Evolutionary conservation across 225 moss, liverwort and hornwort species (phyloP).

Genomic region (Polytrichum commune): DNA sequence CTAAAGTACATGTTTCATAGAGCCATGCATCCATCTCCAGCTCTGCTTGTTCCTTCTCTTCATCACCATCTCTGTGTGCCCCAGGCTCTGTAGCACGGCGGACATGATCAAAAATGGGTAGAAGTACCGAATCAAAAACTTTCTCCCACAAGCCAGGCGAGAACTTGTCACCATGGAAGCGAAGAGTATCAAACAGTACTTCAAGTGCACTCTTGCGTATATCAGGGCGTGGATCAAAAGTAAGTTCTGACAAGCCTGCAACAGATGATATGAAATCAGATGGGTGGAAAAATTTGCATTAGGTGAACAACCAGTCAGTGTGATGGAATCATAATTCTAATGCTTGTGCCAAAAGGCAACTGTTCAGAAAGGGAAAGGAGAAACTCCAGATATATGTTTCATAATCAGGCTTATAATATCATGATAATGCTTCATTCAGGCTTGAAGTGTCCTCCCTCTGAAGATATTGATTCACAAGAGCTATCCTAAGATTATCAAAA

Average conservation of each 20-base stretch:
- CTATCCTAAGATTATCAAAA: too few species aligned
- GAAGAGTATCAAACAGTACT: slow-evolving; percentile 97
- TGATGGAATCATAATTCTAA: too few species aligned
- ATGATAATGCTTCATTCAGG: too few species aligned
- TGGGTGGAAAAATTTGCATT: background rate
- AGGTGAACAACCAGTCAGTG: background rate
- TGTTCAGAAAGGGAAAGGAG: too few species aligned
- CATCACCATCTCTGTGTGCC: slow-evolving; percentile 54
- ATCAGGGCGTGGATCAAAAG: slow-evolving; percentile 98
- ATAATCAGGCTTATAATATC: too few species aligned
- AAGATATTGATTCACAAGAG: too few species aligned
- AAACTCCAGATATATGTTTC: too few species aligned
- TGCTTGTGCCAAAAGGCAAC: too few species aligned
- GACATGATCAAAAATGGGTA: slow-evolving; percentile 97
- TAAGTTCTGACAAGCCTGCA: slow-evolving; percentile 94
- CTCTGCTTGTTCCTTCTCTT: slow-evolving; percentile 92
- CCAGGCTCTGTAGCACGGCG: slow-evolving; percentile 93
- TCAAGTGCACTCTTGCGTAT: slow-evolving; percentile 97
- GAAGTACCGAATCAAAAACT: slow-evolving; percentile 96
- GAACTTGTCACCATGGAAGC: slow-evolving; percentile 96
- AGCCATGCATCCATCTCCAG: slow-evolving; percentile 99
- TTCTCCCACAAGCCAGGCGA: slow-evolving; percentile 99
- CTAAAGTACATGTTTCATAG: slow-evolving; percentile 97
- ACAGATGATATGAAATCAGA: slow-evolving; percentile 14
- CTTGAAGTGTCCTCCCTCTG: too few species aligned